Base-by-base conservation (phyloP, 768 basidiomycete species). In the Strobilomyces confusus region DNA sequence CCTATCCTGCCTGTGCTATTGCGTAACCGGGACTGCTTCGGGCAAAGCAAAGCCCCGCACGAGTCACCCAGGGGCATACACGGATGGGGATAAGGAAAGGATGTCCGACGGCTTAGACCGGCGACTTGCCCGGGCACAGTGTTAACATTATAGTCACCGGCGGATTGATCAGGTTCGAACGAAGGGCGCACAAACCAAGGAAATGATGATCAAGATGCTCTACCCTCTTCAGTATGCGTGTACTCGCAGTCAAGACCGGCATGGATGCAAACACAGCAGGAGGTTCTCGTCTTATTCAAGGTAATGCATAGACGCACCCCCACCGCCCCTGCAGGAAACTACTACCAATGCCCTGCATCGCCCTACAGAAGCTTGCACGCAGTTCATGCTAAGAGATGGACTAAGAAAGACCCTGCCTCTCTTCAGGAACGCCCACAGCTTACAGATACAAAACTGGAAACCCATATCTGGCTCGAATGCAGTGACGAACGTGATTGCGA, bases 281-380 rank as follows among this genome's bases (percentile, higher is more conserved):
- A n/a, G n/a, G n/a, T n/a, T n/a, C n/a, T n/a, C n/a, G n/a, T n/a
- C n/a, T n/a, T n/a, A n/a, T n/a, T n/a, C n/a, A n/a, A n/a, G n/a
- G 29, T 29, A 7, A 29, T 29, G 29, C 29, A 29, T 29, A 29
- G 33, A 15, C 29, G 29, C 29, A 30, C 29, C 5, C 29, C 6
- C 80, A 6, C 74, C 74, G 41, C 76, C 75, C 4, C n/a, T n/a
- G n/a, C 78, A 87, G 64, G 86, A 87, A 63, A 84, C 83, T 5
- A 81, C 79, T 32, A 73, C 82, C 1, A 80, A 74, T 30, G 73
- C 77, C 89, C 81, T 81, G 4, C 26, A 19, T 2, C 9, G 23
- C n/a, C 3, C 66, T 89, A 2, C 72, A 83, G 44, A 81, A 84
- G 59, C 73, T 91, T 7, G 77, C 82, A 0, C 74, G 73, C 88